These are phyloP conservation scores for Cutaneotrichosporon sp. DNA, from an alignment of 1,284 basidiomycete genomes.

Conservation along the genomic window DNA sequence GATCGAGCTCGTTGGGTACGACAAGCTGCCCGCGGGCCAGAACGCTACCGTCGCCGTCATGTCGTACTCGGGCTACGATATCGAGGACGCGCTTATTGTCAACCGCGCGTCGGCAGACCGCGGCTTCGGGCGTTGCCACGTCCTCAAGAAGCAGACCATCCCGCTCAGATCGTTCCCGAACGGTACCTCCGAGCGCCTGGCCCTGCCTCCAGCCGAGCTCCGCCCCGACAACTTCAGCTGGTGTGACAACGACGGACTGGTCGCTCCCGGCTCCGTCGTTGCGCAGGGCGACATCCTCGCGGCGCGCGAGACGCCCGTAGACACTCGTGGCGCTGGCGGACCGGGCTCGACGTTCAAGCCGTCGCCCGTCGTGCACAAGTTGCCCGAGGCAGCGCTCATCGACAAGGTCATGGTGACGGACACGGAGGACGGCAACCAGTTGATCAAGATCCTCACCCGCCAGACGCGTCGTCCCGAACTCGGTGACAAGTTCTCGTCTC, in stretches of 20 bases:
- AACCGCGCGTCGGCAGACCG: slow-evolving; percentile 95
- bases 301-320: slow-evolving; percentile 91
- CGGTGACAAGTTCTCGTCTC: slow-evolving; percentile 97
- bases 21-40: slow-evolving; percentile 94
- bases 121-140: slow-evolving; percentile 96
- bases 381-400: slow-evolving; percentile 87
- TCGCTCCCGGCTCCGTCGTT: slow-evolving; percentile 91
- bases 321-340: slow-evolving; percentile 62
- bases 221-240: slow-evolving; percentile 72
- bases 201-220: slow-evolving; percentile 78
- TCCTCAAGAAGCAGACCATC: slow-evolving; percentile 92
- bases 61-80: slow-evolving; percentile 99
- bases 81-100: slow-evolving; percentile 96
- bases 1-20: slow-evolving; percentile 95
- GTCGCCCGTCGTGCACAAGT: slow-evolving; percentile 86
- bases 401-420: slow-evolving; percentile 99
- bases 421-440: slow-evolving; percentile 88
- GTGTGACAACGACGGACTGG: slow-evolving; percentile 92
- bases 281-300: slow-evolving; percentile 93
- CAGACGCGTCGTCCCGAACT: slow-evolving; percentile 96
- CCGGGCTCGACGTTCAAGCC: slow-evolving; percentile 65
- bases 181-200: slow-evolving; percentile 90
- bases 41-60: slow-evolving; percentile 99
- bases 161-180: slow-evolving; percentile 96
- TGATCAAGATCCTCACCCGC: slow-evolving; percentile 97